Evolutionary conservation across 2,329 filamentous ascomycete genomes (phyloP), one percentile per base, ranked within the genome.

Genomic region (Aspergillus aculeatinus): DNA sequence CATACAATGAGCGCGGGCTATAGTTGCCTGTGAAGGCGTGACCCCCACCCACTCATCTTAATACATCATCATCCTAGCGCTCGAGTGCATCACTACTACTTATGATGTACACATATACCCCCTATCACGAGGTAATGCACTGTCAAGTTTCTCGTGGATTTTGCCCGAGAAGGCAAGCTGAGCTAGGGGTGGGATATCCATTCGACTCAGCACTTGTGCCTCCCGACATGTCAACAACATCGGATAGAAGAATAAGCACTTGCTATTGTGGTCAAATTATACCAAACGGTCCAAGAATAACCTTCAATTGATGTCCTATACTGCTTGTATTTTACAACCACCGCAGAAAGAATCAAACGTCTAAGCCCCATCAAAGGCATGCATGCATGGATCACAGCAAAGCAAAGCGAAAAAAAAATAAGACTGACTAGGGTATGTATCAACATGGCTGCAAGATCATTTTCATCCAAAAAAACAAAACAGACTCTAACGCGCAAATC

Each of bases 401-500:
- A 48, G 52, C 54, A 62, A 57, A 42, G 47, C 39, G 52, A 6
- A 57, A 56, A 60, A 59, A 51, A 60, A 19, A 44, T 19, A 6
- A 16, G n/a, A 44, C 39, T 44, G 39, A 44, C 39, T 19, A 44
- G 65, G 64, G 64, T 68, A 67, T 68, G 66, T 63, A 60, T 62
- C 60, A 61, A 62, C 60, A 58, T 52, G 58, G 59, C 61, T 61
- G 57, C 31, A 55, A 35, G 51, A 35, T 55, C 55, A 31, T 64
- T 66, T 60, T 63, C 60, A 65, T 60, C 56, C 63, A 52, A 57
- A 19, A 57, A 49, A 58, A 52, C 23, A 48, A 55, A 55, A 23
- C 58, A 60, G 39, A 59, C 54, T 66, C 58, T 66, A 65, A 63
- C 53, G 39, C 59, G 55, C 51, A 57, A 56, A 57, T 74, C 82